A percentile compares a stretch with the other conserved stretches of the same genome.
phyloP scores from a whole-genome alignment of 805 yeast genomes.

The Hanseniaspora taiwanica region DNA sequence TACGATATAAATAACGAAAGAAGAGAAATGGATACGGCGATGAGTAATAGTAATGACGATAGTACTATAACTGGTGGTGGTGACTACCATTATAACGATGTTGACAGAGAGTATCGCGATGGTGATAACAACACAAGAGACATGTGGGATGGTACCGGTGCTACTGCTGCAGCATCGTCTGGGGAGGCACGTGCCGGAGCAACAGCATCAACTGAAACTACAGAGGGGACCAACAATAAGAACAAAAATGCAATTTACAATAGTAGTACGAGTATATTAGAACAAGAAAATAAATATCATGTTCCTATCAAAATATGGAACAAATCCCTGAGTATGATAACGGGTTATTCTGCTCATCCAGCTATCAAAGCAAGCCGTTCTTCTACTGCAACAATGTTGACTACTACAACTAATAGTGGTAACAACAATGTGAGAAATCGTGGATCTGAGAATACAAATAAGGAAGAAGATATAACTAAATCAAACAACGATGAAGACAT shows the following conservation, averaged over 20 bases:
- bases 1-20: constrained; percentile 84
- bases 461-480: too few relatives aligned
- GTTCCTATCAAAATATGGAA: constrained; percentile 23
- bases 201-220: not conserved
- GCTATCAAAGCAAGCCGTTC: constrained; percentile 13
- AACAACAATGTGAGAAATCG: too few relatives aligned
- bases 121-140: too few relatives aligned
- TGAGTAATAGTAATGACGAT: constrained; percentile 25
- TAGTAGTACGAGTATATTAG: constrained; percentile 10
- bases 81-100: too few relatives aligned
- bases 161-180: not conserved
- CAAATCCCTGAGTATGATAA: constrained; percentile 23
- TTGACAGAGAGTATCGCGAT: too few relatives aligned
- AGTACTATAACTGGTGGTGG: too few relatives aligned
- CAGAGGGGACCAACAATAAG: constrained; percentile 1
- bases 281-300: constrained; percentile 37
- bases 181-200: not conserved
- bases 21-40: constrained; percentile 47
- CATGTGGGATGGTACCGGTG: not conserved
- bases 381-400: not conserved
- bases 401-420: not conserved
- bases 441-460: too few relatives aligned
- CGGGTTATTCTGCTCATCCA: constrained; percentile 23
- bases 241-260: constrained; percentile 1
- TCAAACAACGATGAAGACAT: constrained; percentile 22